Conservation (phyloP, 345 rosid genomes). For the Nasturtium officinale region DNA sequence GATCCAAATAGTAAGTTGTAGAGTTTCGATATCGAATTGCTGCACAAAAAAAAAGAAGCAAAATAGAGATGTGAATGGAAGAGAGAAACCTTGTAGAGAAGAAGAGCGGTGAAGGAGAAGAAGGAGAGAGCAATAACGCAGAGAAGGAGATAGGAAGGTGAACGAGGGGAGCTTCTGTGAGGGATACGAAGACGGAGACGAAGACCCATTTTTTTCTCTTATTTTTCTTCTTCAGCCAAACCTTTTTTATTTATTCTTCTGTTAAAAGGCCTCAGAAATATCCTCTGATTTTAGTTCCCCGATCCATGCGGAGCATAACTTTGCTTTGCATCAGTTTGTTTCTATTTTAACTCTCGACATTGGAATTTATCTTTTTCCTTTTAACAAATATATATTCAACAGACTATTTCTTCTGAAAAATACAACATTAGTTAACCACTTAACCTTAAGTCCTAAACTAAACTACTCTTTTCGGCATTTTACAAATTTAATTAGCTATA, state of each 20-base stretch:
- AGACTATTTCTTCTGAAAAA: neutral
- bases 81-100: conserved; percentile 68
- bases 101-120: conserved; percentile 59
- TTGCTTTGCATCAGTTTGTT: conserved; percentile 8
- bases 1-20: neutral
- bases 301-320: conserved; percentile 27
- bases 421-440: neutral
- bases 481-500: no score
- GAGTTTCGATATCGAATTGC: neutral
- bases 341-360: conserved; percentile 28
- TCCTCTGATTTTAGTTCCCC: conserved; percentile 32
- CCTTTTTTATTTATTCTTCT: conserved; percentile 12
- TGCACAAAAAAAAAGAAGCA: neutral
- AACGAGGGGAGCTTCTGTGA: conserved; percentile 46
- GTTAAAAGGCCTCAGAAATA: conserved; percentile 24
- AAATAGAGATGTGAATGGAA: neutral
- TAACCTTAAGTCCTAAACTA: neutral
- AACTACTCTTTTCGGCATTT: no score
- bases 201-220: conserved; percentile 19
- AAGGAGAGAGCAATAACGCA: conserved; percentile 51
- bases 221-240: neutral
- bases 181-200: conserved; percentile 48
- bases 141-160: conserved; percentile 58
- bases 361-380: neutral
- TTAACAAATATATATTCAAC: neutral